phyloP scores from a whole-genome alignment of 495 filamentous ascomycete genomes.

The Coniosporium apollinis region DNA sequence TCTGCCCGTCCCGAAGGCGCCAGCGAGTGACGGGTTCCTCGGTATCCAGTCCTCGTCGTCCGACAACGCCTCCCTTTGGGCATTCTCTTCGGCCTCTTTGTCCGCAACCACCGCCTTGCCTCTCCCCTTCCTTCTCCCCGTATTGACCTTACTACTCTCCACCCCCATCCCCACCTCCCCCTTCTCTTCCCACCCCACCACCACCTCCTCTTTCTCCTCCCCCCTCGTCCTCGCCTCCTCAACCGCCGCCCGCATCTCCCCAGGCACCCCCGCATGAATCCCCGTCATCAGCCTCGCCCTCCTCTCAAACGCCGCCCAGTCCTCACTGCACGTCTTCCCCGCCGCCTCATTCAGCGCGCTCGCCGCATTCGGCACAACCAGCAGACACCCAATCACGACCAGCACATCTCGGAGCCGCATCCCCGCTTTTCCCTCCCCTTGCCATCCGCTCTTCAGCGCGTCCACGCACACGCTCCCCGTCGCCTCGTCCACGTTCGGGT shows the following conservation, averaged over 20 bases:
- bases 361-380: conserved; percentile 58
- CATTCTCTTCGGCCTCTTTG: too few relatives aligned
- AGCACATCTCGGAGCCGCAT: conserved; percentile 48
- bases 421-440: too few relatives aligned
- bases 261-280: conserved; percentile 44
- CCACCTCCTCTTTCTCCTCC: conserved; percentile 26
- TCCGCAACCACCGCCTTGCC: too few relatives aligned
- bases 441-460: conserved; percentile 58
- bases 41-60: too few relatives aligned
- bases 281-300: conserved; percentile 50
- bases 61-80: too few relatives aligned
- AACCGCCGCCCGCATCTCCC: conserved; percentile 22
- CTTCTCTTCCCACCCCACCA: conserved; percentile 2
- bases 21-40: too few relatives aligned
- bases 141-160: too few relatives aligned
- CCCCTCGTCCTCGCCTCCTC: conserved; percentile 42
- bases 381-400: conserved; percentile 49
- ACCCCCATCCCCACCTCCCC: too few relatives aligned
- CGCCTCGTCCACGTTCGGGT: conserved; percentile 53
- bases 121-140: too few relatives aligned
- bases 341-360: conserved; percentile 52
- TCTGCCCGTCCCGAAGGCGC: too few relatives aligned
- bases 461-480: conserved; percentile 55
- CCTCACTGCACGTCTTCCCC: conserved; percentile 43
- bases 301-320: conserved; percentile 41